Evolutionary conservation across 176 grass and related monocot genomes (phyloP).

Genomic region (Triticum monococcum): DNA sequence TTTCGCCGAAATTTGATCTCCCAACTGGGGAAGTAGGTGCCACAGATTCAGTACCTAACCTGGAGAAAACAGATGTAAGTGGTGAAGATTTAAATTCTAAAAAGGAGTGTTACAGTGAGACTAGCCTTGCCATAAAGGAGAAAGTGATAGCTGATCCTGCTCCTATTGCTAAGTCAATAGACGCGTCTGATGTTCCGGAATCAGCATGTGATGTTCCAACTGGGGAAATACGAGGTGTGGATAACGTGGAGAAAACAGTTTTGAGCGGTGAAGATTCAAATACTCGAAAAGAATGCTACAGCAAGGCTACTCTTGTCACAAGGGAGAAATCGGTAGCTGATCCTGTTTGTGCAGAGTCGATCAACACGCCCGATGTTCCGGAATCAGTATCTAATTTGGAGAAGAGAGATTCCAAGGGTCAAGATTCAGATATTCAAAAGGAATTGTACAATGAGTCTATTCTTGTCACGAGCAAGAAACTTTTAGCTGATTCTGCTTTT

Average conservation of each 20-base stretch:
- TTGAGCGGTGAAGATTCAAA: neutral
- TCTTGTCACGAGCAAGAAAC: constrained; percentile 3
- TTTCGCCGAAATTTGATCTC: constrained; percentile 22
- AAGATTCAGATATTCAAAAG: constrained; percentile 13
- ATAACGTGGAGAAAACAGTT: neutral
- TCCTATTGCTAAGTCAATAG: constrained; percentile 17
- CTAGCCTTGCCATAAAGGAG: constrained; percentile 14
- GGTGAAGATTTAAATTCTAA: constrained; percentile 15
- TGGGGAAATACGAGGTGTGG: neutral
- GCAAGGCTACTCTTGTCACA: neutral
- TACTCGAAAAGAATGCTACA: neutral
- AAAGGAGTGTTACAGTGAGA: constrained; percentile 16
- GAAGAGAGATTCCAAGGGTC: constrained; percentile 21
- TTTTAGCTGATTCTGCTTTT: constrained; percentile 33
- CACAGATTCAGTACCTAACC: constrained; percentile 6
- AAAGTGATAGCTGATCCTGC: constrained; percentile 28
- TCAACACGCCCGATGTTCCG: neutral
- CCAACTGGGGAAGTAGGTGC: constrained; percentile 14
- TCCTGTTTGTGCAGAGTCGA: neutral
- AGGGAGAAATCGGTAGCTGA: neutral
- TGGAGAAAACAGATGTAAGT: constrained; percentile 2
- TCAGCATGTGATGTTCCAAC: neutral
- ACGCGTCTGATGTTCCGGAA: constrained; percentile 36
- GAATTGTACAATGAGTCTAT: constrained; percentile 28
- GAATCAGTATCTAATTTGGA: constrained; percentile 14